Base-by-base conservation (phyloP, 345 rosid genomes). In the Citrus reticulata region DNA sequence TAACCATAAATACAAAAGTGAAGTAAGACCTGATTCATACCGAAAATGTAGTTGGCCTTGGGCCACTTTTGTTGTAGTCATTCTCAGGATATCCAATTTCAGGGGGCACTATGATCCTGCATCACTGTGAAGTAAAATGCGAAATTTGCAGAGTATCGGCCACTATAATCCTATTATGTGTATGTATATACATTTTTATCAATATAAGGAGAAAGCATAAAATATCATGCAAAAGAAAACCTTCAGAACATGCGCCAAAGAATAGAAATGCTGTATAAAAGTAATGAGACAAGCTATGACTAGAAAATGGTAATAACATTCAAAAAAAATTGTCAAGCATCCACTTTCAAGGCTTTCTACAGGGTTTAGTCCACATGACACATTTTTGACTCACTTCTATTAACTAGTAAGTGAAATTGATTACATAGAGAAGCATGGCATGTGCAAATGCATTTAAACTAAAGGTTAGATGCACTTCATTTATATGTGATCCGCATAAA, bases 81-180 rank as follows among this genome's bases (percentile, higher is more conserved):
- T 91, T 91, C 74, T 82, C 98, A 19, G 99, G 99, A 86, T 93
- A 93, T 83, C 98, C 99, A 74, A 93, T 77, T 76, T 95, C 99
- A 24, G 99, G 99, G 3, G 97, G 99, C 82, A 93, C 99, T 85
- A 91, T 85, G 81, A 93, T 86, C 98, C 98, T 93, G 97, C 91
- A 88, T 81, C 80, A 82, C 90, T 88, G 90, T 77, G 76, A 84
- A 42, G 83, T 78, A 72, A 62, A 74, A 81, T 32, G 81, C 82
- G 79, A 81, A 79, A 84, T 57, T 78, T 80, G 73, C 72, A 70
- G 54, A 24, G 69, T 39, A 73, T 40, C 57, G 25, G 58, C 58
- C 58, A 1, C 20, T 16, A 17, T 54, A 54, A 54, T 16, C 1
- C 22, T 54, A 46, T 46, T 46, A 46, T 1, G 6, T 17, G 7